Conservation (phyloP, 2,329 filamentous ascomycete species). For the Curvularia hawaiiensis region DNA sequence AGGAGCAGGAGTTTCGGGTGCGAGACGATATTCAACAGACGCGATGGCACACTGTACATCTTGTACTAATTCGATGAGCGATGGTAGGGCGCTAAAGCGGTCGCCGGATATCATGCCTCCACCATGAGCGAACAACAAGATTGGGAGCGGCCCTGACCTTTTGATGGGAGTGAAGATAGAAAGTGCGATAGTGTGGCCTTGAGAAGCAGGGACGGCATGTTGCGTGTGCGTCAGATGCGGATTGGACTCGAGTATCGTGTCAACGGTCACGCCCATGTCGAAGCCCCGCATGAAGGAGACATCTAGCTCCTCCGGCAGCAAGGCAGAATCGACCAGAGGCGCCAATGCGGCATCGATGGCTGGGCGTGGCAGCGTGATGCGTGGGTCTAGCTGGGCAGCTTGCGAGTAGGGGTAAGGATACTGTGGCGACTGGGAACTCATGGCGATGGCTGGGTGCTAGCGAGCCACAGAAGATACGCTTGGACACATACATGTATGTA, state of each 20-base stretch:
- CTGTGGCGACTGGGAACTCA: background rate
- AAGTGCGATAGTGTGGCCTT: slow-evolving; percentile 64
- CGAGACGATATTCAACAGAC: slow-evolving; percentile 23
- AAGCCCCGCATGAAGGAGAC: slow-evolving; percentile 15
- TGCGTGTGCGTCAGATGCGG: slow-evolving; percentile 57
- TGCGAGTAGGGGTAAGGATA: slow-evolving; percentile 13
- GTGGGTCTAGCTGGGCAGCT: slow-evolving; percentile 16
- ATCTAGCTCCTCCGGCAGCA: slow-evolving; percentile 18
- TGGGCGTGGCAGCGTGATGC: slow-evolving; percentile 15
- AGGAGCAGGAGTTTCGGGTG: slow-evolving; percentile 21
- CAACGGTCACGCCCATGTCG: slow-evolving; percentile 1
- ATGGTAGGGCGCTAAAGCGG: slow-evolving; percentile 20
- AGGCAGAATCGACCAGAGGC: slow-evolving; percentile 12
- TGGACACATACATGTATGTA: slow-evolving; percentile 1
- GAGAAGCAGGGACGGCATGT: slow-evolving; percentile 37
- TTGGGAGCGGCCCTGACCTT: slow-evolving; percentile 64
- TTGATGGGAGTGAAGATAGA: slow-evolving; percentile 58
- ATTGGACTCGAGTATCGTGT: slow-evolving; percentile 62
- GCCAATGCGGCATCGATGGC: slow-evolving; percentile 9
- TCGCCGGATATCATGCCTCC: slow-evolving; percentile 24
- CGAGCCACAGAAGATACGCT: background rate
- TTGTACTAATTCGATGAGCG: slow-evolving; percentile 18
- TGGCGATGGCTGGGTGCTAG: background rate
- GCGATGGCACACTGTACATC: slow-evolving; percentile 20
- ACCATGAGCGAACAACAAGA: slow-evolving; percentile 71